A percentile compares a stretch with the other conserved stretches of the same genome.
Conservation (phyloP, 768 basidiomycete genomes). For the Wakefieldia striispora region DNA sequence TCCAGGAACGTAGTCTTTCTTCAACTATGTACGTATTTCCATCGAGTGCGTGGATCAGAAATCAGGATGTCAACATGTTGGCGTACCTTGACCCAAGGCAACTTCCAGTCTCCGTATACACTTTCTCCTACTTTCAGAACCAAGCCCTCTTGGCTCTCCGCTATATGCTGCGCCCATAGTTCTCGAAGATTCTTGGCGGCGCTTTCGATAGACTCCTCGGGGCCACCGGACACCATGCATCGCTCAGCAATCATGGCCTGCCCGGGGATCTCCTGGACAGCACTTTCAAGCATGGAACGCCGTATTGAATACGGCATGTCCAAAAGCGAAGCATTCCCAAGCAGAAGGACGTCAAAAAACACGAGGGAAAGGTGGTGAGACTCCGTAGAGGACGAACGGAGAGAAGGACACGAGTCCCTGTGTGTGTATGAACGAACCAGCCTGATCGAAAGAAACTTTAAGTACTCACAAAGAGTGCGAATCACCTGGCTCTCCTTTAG, state of each 20-base stretch:
- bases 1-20: constrained; percentile 86
- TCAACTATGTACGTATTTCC: constrained; percentile 51
- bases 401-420: constrained; percentile 41
- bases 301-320: constrained; percentile 56
- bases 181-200: constrained; percentile 33
- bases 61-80: constrained; percentile 7
- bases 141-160: constrained; percentile 61
- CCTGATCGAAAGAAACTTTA: constrained; percentile 2
- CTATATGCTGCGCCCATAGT: constrained; percentile 52
- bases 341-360: constrained; percentile 82
- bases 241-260: constrained; percentile 64
- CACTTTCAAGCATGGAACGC: constrained; percentile 56
- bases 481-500: constrained; percentile 18
- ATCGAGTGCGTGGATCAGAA: not conserved
- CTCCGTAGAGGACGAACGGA: constrained; percentile 37
- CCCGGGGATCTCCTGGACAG: constrained; percentile 54
- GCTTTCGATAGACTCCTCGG: constrained; percentile 5
- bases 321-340: constrained; percentile 61
- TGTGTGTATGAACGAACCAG: not conserved
- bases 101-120: constrained; percentile 57
- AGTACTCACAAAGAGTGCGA: constrained; percentile 19
- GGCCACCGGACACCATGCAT: constrained; percentile 36
- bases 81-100: constrained; percentile 78
- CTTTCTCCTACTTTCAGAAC: constrained; percentile 77
- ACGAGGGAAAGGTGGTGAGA: constrained; percentile 71